A percentile compares a stretch with the other conserved stretches of the same genome.
phyloP scores from a whole-genome alignment of 306 rosid genomes.

The Vigna mungo region DNA sequence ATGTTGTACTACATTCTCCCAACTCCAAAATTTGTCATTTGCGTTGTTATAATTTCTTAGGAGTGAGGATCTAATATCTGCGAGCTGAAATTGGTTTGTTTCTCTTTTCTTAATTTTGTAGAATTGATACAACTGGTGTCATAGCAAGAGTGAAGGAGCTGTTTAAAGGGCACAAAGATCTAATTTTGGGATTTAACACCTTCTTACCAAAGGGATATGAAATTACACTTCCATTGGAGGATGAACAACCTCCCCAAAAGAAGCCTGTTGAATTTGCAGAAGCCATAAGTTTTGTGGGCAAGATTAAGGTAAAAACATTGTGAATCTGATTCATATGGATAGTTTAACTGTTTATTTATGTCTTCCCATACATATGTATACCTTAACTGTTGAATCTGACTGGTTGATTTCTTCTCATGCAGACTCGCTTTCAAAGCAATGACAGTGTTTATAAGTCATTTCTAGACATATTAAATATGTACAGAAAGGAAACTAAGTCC shows the following conservation, averaged over 20 bases:
- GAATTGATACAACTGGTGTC: constrained; percentile 82
- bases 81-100: constrained; percentile 35
- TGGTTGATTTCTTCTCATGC: constrained; percentile 51
- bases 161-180: constrained; percentile 81
- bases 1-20: constrained; percentile 1
- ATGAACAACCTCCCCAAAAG: constrained; percentile 82
- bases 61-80: constrained; percentile 13
- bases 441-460: constrained; percentile 92
- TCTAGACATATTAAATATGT: constrained; percentile 94
- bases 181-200: constrained; percentile 89
- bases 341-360: neutral
- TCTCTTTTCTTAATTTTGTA: constrained; percentile 47
- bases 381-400: constrained; percentile 33
- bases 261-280: constrained; percentile 96
- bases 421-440: constrained; percentile 91
- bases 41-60: neutral
- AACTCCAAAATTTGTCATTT: neutral
- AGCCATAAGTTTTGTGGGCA: constrained; percentile 94
- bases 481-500: constrained; percentile 91
- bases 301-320: constrained; percentile 73
- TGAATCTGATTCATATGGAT: neutral
- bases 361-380: neutral
- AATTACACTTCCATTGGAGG: constrained; percentile 85
- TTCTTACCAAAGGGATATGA: constrained; percentile 92
- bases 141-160: constrained; percentile 85